These are phyloP conservation scores for Cryptosporidium ubiquitum DNA, from an alignment of 169 alveolate species.

Conservation along the genomic window DNA sequence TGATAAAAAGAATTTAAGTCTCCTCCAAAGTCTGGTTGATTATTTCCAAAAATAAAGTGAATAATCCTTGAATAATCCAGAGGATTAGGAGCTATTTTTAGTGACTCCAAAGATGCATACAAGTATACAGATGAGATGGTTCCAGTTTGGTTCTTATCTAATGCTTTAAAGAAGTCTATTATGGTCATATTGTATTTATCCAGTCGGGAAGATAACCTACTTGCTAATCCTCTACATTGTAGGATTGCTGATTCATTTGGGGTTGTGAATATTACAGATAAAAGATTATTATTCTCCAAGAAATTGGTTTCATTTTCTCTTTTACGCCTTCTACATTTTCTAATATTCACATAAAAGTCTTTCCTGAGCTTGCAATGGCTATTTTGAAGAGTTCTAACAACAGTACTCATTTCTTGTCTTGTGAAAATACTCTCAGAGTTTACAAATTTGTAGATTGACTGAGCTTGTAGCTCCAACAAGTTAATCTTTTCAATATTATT, in stretches of 20 bases:
- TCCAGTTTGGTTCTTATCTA: constrained; percentile 64
- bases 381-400: constrained; percentile 33
- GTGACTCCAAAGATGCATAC: constrained; percentile 66
- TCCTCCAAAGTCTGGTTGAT: background rate
- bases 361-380: constrained; percentile 17
- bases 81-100: constrained; percentile 63
- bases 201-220: constrained; percentile 25
- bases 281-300: background rate
- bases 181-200: constrained; percentile 38
- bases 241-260: constrained; percentile 62
- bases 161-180: constrained; percentile 12
- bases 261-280: constrained; percentile 18
- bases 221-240: constrained; percentile 62
- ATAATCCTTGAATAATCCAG: constrained; percentile 31
- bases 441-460: constrained; percentile 47
- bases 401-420: constrained; percentile 39
- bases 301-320: background rate
- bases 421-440: constrained; percentile 56
- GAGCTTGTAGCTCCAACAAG: constrained; percentile 50
- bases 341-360: constrained; percentile 15
- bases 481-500: background rate
- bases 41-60: constrained; percentile 22
- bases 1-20: background rate
- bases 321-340: constrained; percentile 60
- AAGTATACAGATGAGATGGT: constrained; percentile 7